Evolutionary conservation across 139 green algal genomes (phyloP).

Genomic region (Chlamydomonas applanata): DNA sequence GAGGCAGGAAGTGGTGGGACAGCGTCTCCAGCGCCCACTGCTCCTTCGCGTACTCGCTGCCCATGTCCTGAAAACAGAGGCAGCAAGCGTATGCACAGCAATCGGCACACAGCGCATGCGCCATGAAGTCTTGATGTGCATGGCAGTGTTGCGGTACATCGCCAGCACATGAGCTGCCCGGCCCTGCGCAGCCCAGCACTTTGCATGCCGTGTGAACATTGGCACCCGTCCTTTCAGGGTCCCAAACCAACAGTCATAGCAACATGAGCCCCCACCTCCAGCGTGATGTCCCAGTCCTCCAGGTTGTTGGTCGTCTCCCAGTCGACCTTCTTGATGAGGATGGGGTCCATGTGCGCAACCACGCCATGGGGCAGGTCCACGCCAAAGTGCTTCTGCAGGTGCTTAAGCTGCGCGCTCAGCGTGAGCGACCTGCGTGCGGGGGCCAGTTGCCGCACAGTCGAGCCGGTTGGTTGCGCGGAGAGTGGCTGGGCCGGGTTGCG

Average conservation of each 20-base stretch:
- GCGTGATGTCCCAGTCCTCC: conserved; percentile 58
- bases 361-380: conserved; percentile 55
- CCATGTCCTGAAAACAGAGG: conserved; percentile 16
- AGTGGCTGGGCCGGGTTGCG: too few relatives aligned
- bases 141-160: background rate
- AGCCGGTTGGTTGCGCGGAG: too few relatives aligned
- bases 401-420: conserved; percentile 4
- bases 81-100: background rate
- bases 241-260: background rate
- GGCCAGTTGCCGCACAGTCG: background rate
- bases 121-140: background rate
- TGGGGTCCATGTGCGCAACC: conserved; percentile 63
- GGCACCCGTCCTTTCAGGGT: too few relatives aligned
- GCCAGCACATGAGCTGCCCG: background rate
- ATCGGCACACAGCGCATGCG: background rate
- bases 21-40: conserved; percentile 62
- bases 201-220: too few relatives aligned
- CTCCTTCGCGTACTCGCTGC: conserved; percentile 52
- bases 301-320: conserved; percentile 60
- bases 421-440: background rate
- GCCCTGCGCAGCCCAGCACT: too few relatives aligned
- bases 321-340: conserved; percentile 68
- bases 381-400: conserved; percentile 49
- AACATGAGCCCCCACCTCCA: conserved; percentile 15
- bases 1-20: conserved; percentile 61